phyloP scores from a whole-genome alignment of 164 flowering plant genomes.

The Liquidambar formosana region DNA sequence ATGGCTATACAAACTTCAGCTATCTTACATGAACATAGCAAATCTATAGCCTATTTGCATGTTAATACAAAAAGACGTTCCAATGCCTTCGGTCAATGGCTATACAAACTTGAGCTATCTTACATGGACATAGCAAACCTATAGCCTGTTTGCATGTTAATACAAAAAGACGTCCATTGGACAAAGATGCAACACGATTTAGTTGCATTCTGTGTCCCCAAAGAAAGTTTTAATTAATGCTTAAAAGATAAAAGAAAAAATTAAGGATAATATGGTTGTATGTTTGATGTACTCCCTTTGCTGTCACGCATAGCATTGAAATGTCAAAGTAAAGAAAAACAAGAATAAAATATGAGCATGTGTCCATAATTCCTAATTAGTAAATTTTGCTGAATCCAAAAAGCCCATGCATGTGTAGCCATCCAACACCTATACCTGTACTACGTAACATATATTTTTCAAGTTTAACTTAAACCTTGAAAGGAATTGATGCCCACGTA shows the following conservation, averaged over 20 bases:
- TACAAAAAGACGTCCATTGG: background rate
- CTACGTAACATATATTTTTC: background rate
- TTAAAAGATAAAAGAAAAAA: background rate
- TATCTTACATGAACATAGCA: background rate
- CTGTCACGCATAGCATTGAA: background rate
- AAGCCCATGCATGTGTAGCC: background rate
- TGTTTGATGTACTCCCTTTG: background rate
- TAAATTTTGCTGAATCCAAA: background rate
- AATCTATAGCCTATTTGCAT: background rate
- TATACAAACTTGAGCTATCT: background rate
- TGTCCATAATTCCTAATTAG: background rate
- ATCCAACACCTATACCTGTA: background rate
- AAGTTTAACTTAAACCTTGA: too few relatives aligned
- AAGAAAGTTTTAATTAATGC: background rate
- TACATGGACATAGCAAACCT: background rate
- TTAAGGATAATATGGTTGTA: background rate
- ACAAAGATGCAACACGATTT: background rate
- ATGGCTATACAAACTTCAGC: background rate
- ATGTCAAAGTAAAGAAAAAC: background rate
- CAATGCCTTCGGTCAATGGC: background rate
- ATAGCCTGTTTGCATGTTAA: background rate
- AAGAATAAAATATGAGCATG: background rate
- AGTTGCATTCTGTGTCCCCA: background rate
- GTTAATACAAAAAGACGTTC: background rate
- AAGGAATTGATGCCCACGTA: too few relatives aligned